Conservation (phyloP, 108 stramenopile species). For the Asterionellopsis glacialis region DNA sequence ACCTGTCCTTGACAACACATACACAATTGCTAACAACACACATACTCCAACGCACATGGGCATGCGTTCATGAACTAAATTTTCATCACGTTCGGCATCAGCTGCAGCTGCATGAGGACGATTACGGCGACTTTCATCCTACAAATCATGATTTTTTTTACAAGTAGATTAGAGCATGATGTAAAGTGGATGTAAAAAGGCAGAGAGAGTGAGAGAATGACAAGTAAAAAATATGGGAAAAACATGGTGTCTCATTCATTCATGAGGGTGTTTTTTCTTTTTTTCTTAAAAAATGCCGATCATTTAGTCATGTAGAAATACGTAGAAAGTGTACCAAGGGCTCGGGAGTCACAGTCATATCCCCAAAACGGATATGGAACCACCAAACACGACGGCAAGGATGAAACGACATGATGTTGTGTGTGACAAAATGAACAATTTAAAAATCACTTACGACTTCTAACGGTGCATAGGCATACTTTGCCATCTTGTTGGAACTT, state of each 20-base stretch:
- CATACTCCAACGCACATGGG: constrained; percentile 84
- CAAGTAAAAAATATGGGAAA: not conserved
- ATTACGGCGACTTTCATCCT: not conserved
- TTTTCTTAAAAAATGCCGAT: constrained; percentile 6
- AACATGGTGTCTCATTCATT: not conserved
- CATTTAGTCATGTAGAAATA: not conserved
- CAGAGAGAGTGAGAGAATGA: not conserved
- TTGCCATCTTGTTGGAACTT: constrained; percentile 49
- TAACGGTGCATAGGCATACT: constrained; percentile 88
- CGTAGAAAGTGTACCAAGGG: not conserved
- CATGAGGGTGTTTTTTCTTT: too few species aligned
- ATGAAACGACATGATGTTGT: not conserved
- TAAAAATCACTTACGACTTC: constrained; percentile 55
- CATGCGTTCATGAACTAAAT: constrained; percentile 80
- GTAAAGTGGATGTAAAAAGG: too few species aligned
- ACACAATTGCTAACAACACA: constrained; percentile 84
- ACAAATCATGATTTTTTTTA: too few species aligned
- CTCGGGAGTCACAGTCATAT: not conserved
- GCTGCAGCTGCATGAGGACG: constrained; percentile 16
- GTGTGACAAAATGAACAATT: not conserved
- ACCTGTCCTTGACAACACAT: constrained; percentile 75
- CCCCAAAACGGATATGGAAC: too few species aligned
- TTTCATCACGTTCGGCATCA: constrained; percentile 38
- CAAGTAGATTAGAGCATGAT: too few species aligned
- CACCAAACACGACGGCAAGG: not conserved